A percentile compares a stretch with the other conserved stretches of the same genome.
phyloP scores from a whole-genome alignment of 129 eudicot species.

The Apium graveolens region DNA sequence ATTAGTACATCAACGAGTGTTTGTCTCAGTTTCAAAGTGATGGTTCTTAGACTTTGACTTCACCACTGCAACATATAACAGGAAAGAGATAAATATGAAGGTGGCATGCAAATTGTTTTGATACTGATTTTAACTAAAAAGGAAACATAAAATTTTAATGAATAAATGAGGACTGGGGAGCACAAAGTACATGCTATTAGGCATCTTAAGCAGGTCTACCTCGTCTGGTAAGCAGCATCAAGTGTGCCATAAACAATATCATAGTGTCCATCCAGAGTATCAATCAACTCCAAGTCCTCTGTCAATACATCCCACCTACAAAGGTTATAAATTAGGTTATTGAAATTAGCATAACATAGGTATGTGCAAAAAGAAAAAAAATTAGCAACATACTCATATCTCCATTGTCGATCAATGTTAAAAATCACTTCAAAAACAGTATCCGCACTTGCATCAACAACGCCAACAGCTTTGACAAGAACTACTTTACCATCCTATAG shows the following conservation, averaged over 20 bases:
- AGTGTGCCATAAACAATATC: slow-evolving; percentile 85
- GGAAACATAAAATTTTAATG: neutral
- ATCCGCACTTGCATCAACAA: slow-evolving; percentile 78
- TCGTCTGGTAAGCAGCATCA: slow-evolving; percentile 50
- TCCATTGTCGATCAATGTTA: slow-evolving; percentile 58
- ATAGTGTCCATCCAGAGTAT: slow-evolving; percentile 62
- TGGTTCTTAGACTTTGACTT: neutral
- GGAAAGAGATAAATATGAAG: neutral
- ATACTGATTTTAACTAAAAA: neutral
- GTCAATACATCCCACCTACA: slow-evolving; percentile 88
- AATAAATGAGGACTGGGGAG: neutral
- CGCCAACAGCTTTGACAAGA: slow-evolving; percentile 91
- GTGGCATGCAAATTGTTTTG: neutral
- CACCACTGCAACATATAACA: neutral
- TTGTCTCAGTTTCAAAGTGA: neutral
- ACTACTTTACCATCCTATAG: slow-evolving; percentile 59
- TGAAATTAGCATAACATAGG: neutral
- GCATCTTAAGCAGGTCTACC: slow-evolving; percentile 34
- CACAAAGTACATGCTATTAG: neutral
- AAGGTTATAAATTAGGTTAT: slow-evolving; percentile 16
- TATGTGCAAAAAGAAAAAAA: neutral
- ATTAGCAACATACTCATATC: slow-evolving; percentile 70
- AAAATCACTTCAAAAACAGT: slow-evolving; percentile 80
- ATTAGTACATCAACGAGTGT: neutral
- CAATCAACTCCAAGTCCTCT: slow-evolving; percentile 72